These are phyloP conservation scores for Pythium phragmitis DNA, from an alignment of 352 stramenopile species.

Conservation along the genomic window DNA sequence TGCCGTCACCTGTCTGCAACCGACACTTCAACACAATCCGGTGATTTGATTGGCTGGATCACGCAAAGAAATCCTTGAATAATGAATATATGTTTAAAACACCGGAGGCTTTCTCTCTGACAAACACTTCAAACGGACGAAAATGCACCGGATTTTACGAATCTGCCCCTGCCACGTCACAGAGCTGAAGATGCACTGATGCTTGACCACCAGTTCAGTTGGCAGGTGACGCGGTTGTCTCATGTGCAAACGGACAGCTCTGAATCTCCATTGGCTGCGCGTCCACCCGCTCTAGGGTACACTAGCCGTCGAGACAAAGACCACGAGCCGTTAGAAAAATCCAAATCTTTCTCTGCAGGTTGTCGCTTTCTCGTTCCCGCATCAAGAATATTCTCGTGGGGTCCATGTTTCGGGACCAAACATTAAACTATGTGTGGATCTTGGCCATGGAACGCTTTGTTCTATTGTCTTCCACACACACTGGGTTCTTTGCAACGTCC, in stretches of 20 bases:
- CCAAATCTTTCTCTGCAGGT: too few relatives aligned
- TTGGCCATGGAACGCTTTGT: too few relatives aligned
- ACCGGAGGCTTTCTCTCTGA: background rate
- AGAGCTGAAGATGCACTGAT: slow-evolving; percentile 19
- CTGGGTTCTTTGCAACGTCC: too few relatives aligned
- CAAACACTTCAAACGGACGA: too few relatives aligned
- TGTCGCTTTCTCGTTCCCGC: too few relatives aligned
- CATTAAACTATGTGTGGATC: too few relatives aligned
- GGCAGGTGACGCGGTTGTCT: slow-evolving; percentile 1
- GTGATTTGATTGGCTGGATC: slow-evolving; percentile 10
- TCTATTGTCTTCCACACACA: too few relatives aligned
- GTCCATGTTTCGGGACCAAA: too few relatives aligned
- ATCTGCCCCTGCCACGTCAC: slow-evolving; percentile 17
- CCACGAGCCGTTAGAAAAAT: too few relatives aligned
- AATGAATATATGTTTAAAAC: slow-evolving; percentile 6
- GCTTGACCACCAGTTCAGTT: background rate
- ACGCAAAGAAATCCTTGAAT: background rate
- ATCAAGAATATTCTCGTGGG: too few relatives aligned
- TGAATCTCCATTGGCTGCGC: background rate
- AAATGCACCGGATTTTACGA: slow-evolving; percentile 1
- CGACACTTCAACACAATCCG: slow-evolving; percentile 21
- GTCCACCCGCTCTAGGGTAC: too few relatives aligned
- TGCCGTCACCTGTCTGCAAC: slow-evolving; percentile 1
- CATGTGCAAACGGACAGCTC: slow-evolving; percentile 5
- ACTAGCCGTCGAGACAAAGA: too few relatives aligned